A percentile compares a stretch with the other conserved stretches of the same genome.
These are phyloP conservation scores for Cystobasidiaceae sp. DNA, from an alignment of 1,284 basidiomycete genomes.

Conservation along the genomic window DNA sequence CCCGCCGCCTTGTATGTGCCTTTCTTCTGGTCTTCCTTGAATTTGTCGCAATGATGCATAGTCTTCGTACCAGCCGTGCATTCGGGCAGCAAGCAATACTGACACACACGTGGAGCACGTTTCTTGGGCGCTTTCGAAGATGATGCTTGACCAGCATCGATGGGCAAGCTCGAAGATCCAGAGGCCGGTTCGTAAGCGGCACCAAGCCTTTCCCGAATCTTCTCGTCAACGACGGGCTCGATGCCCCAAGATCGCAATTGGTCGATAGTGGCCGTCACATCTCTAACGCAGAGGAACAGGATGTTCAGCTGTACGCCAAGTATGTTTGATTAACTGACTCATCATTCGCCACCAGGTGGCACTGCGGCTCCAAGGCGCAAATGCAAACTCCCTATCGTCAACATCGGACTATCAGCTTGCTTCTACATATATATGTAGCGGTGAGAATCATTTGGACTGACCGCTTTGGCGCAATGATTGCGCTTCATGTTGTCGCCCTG, in stretches of 20 bases:
- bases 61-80: too few species aligned
- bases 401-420: too few species aligned
- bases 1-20: too few species aligned
- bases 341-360: background rate
- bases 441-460: background rate
- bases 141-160: background rate
- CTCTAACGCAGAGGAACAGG: background rate
- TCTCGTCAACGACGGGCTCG: too few species aligned
- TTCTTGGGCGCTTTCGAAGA: background rate
- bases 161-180: background rate
- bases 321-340: background rate
- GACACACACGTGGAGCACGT: background rate
- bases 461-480: background rate
- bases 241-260: too few species aligned
- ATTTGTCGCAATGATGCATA: too few species aligned
- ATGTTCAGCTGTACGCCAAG: background rate
- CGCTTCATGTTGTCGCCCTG: background rate
- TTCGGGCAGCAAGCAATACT: background rate
- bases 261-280: too few species aligned
- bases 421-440: too few species aligned
- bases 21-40: too few species aligned
- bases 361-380: background rate
- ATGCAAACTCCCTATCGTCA: background rate
- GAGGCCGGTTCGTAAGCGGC: too few species aligned
- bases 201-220: too few species aligned